These are phyloP conservation scores for Botrytis galanthina DNA, from an alignment of 2,329 filamentous ascomycete genomes.

Conservation along the genomic window DNA sequence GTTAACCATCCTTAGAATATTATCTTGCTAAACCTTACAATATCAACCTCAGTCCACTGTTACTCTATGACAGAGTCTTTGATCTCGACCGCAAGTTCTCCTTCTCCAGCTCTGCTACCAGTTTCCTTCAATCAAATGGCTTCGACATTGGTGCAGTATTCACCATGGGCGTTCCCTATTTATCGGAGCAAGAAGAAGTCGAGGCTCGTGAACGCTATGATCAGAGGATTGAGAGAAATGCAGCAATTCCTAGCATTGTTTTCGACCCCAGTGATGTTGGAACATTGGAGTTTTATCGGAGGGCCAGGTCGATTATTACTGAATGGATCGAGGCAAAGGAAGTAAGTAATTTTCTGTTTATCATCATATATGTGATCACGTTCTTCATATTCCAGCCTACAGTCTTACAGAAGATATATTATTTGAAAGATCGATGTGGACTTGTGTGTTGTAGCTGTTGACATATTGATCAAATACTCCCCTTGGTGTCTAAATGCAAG, in stretches of 20 bases:
- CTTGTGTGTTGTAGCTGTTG: not conserved
- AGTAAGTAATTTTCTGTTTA: conserved; percentile 21
- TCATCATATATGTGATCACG: not conserved
- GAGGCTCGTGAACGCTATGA: conserved; percentile 43
- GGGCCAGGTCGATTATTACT: conserved; percentile 31
- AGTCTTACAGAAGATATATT: not conserved
- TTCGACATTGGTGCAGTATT: conserved; percentile 59
- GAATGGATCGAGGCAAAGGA: conserved; percentile 31
- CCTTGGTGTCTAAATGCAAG: not conserved
- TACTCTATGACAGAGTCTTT: conserved; percentile 42
- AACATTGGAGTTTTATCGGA: conserved; percentile 31
- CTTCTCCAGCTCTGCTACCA: conserved; percentile 46
- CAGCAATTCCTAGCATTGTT: conserved; percentile 32
- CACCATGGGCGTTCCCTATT: conserved; percentile 56
- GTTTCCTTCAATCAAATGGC: conserved; percentile 57
- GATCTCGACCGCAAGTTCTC: conserved; percentile 59
- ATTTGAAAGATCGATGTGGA: not conserved
- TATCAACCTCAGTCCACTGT: conserved; percentile 58
- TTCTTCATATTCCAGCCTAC: not conserved
- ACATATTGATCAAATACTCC: not conserved
- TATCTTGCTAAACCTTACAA: conserved; percentile 65
- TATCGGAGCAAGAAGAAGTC: conserved; percentile 58
- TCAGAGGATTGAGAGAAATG: conserved; percentile 31
- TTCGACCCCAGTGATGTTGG: conserved; percentile 29
- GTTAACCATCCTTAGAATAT: conserved; percentile 38